These are phyloP conservation scores for Linnemannia exigua DNA, from an alignment of 192 early-diverging fungal genomes.

Conservation along the genomic window DNA sequence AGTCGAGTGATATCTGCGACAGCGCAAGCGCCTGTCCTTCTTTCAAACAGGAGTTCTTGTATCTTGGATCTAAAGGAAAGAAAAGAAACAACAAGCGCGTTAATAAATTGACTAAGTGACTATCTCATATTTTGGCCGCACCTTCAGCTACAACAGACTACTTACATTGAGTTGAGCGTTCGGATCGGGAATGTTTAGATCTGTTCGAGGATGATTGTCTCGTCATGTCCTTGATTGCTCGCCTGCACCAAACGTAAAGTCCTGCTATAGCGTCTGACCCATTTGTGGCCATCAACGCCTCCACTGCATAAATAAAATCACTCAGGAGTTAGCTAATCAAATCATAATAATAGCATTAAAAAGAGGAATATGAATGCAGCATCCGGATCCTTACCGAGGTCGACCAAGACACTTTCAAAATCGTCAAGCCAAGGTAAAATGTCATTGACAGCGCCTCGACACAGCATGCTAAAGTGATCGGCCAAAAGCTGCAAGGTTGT, in stretches of 20 bases:
- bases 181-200: conserved; percentile 40
- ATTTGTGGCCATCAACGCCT: conserved; percentile 35
- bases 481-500: conserved; percentile 25
- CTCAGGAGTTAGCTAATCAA: too few species aligned
- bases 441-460: conserved; percentile 50
- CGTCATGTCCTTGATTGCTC: conserved; percentile 52
- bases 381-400: conserved; percentile 50
- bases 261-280: conserved; percentile 55
- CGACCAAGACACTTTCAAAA: conserved; percentile 54
- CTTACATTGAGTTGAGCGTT: conserved; percentile 47
- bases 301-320: conserved; percentile 20
- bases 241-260: conserved; percentile 54
- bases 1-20: conserved; percentile 43
- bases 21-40: conserved; percentile 43
- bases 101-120: too few species aligned
- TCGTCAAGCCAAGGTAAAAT: conserved; percentile 53
- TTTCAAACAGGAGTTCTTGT: conserved; percentile 31
- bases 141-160: background rate
- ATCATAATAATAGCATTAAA: too few species aligned
- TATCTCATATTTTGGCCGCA: too few species aligned
- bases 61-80: conserved; percentile 31
- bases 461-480: conserved; percentile 40
- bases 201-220: conserved; percentile 27
- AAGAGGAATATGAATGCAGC: too few species aligned
- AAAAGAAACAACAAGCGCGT: too few species aligned